Percentiles rank a stretch among this genome's conserved stretches.
Conservation (phyloP, 2,329 filamentous ascomycete genomes). For the Aureobasidium sp. region DNA sequence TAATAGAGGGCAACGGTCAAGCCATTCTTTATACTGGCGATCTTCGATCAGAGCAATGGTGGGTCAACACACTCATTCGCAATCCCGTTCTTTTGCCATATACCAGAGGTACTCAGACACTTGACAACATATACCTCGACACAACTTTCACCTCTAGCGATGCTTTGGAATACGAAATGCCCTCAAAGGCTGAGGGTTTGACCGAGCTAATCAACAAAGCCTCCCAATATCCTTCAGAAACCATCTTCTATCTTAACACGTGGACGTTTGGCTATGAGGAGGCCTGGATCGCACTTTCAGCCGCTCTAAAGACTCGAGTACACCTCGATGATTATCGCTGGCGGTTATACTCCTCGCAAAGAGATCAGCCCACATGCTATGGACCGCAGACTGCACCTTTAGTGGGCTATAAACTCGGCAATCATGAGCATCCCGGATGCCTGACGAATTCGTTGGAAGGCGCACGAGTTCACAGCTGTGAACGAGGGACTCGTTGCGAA, state of each 20-base stretch:
- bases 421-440: conserved; percentile 60
- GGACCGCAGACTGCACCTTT: conserved; percentile 58
- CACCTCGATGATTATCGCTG: conserved; percentile 80
- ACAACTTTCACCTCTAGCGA: conserved; percentile 62
- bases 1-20: conserved; percentile 66
- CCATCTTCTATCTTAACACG: conserved; percentile 73
- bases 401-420: conserved; percentile 67
- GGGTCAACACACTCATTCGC: conserved; percentile 63
- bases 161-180: conserved; percentile 44
- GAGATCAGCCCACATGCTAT: conserved; percentile 36
- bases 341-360: conserved; percentile 57
- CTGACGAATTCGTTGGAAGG: conserved; percentile 52
- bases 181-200: conserved; percentile 65
- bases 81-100: conserved; percentile 72
- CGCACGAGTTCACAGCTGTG: conserved; percentile 76
- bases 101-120: conserved; percentile 51
- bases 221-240: conserved; percentile 58
- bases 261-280: conserved; percentile 96
- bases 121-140: conserved; percentile 84
- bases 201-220: conserved; percentile 65
- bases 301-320: conserved; percentile 59
- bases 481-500: conserved; percentile 58
- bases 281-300: conserved; percentile 75
- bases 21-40: conserved; percentile 85
- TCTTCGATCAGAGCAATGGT: conserved; percentile 78